Conservation (phyloP, 306 rosid genomes). For the Cicer yamashitae region DNA sequence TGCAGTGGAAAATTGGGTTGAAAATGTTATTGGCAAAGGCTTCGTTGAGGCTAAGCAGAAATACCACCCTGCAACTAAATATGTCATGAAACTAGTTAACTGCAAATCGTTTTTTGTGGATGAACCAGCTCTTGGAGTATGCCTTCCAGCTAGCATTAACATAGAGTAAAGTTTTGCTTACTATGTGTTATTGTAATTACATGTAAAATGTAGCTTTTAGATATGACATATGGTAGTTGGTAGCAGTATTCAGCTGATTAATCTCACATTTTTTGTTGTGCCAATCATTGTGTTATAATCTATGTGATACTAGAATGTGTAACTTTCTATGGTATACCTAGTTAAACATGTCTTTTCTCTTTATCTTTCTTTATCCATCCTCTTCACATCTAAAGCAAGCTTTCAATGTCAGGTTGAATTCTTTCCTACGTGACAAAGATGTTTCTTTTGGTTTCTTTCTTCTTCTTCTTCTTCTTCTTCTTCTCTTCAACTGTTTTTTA, state of each 20-base stretch:
- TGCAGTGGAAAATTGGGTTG: conserved; percentile 71
- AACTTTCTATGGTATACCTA: conserved; percentile 1
- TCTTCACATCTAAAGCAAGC: too few species aligned
- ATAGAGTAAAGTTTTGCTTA: conserved; percentile 54
- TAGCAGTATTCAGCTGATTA: conserved; percentile 47
- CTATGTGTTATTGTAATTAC: conserved; percentile 56
- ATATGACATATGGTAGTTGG: conserved; percentile 50
- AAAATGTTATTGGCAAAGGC: conserved; percentile 65
- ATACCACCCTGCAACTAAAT: conserved; percentile 41
- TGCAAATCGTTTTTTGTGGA: conserved; percentile 57
- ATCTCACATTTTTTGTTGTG: conserved; percentile 51
- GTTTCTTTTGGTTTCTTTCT: too few species aligned
- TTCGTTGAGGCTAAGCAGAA: conserved; percentile 63
- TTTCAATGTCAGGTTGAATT: too few species aligned
- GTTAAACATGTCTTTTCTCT: conserved; percentile 8
- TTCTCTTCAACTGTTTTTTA: too few species aligned
- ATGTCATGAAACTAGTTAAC: conserved; percentile 61
- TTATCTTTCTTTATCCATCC: not conserved
- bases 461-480: too few species aligned
- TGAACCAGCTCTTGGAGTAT: conserved; percentile 61
- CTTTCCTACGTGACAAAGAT: too few species aligned
- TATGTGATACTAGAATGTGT: conserved; percentile 45
- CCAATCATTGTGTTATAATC: conserved; percentile 47
- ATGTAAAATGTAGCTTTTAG: conserved; percentile 64
- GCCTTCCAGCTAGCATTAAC: conserved; percentile 81